Base-by-base conservation (phyloP, 495 filamentous ascomycete species). In the Cercophora samala region DNA sequence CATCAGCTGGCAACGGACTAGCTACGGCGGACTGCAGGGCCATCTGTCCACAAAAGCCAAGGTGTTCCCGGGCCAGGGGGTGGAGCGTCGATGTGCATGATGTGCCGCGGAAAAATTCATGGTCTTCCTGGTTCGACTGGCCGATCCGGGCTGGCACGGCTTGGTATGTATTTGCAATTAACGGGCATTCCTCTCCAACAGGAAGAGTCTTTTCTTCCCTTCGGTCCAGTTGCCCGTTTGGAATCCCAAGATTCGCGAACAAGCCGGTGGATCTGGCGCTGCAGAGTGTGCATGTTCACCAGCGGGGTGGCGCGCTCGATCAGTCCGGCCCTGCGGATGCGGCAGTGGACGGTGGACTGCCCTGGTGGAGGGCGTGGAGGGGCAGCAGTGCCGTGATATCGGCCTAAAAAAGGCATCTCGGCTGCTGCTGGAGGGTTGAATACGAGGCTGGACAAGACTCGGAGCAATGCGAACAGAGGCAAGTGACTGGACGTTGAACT, bases 31-130 rank as follows among this genome's bases (percentile, higher is more conserved):
- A 4, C 23, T 18, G 26, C 8, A 64, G 1, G 1, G 18, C 53
- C 32, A 66, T 0, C 1, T 64, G 63, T 61, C 56, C 65, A 70
- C 23, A 11, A 18, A 63, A 58, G 56, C 62, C 62, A 66, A 59
- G 52, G 5, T 51, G 3, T 9, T 3, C 42, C 52, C 23, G 55
- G 24, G 32, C 58, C 52, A 62, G 29, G 37, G 65, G 37, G 65
- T 68, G 68, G 65, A 64, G 29, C 58, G 23, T 62, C n/a, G 63
- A 68, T 67, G 62, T 65, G 72, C 73, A 72, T 74, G 72, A 75
- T 74, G 68, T 72, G 69, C 74, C 68, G 70, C 60, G 21, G n/a
- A 69, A 60, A 70, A 73, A 73, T 68, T 69, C 66, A 69, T 64
- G 72, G 67, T 65, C 65, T 64, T 69, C 67, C 69, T 63, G 59